phyloP scores from a whole-genome alignment of 768 basidiomycete genomes.

The Leccinum subtestaceum region DNA sequence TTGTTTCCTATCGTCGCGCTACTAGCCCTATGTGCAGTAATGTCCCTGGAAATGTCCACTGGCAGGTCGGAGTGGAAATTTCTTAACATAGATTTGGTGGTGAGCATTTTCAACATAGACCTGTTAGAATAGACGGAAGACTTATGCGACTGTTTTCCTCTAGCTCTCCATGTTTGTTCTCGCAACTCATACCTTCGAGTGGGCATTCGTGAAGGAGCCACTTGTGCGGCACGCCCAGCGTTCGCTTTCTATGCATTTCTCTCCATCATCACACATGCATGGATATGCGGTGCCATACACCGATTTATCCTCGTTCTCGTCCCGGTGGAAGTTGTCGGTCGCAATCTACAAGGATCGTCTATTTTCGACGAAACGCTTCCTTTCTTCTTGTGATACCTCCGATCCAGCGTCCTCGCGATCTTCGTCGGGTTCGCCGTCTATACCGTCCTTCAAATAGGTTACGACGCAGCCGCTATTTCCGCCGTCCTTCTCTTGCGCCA shows the following conservation, averaged over 20 bases:
- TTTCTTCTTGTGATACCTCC: slow-evolving; percentile 24
- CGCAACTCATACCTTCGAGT: slow-evolving; percentile 15
- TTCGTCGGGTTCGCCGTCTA: slow-evolving; percentile 45
- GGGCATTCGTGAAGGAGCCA: slow-evolving; percentile 14
- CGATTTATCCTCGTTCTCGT: slow-evolving; percentile 45
- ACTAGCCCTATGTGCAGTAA: slow-evolving; percentile 39
- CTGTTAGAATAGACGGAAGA: neutral
- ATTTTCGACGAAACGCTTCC: slow-evolving; percentile 36
- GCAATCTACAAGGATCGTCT: slow-evolving; percentile 18
- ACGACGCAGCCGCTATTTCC: slow-evolving; percentile 23
- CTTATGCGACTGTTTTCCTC: neutral
- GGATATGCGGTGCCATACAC: slow-evolving; percentile 46
- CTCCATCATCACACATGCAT: slow-evolving; percentile 34
- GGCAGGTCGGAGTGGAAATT: neutral
- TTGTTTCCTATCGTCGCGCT: slow-evolving; percentile 46
- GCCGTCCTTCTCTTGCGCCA: slow-evolving; percentile 30
- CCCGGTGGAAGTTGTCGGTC: slow-evolving; percentile 33
- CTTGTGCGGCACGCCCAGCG: slow-evolving; percentile 14
- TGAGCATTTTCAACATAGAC: neutral
- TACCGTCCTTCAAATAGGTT: slow-evolving; percentile 38
- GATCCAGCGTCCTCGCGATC: slow-evolving; percentile 43
- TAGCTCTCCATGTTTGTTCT: slow-evolving; percentile 17
- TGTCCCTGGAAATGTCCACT: slow-evolving; percentile 13
- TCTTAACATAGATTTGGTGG: slow-evolving; percentile 12
- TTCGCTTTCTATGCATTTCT: slow-evolving; percentile 38